phyloP scores from a whole-genome alignment of 2,329 filamentous ascomycete species.

The Annulohypoxylon truncatum region DNA sequence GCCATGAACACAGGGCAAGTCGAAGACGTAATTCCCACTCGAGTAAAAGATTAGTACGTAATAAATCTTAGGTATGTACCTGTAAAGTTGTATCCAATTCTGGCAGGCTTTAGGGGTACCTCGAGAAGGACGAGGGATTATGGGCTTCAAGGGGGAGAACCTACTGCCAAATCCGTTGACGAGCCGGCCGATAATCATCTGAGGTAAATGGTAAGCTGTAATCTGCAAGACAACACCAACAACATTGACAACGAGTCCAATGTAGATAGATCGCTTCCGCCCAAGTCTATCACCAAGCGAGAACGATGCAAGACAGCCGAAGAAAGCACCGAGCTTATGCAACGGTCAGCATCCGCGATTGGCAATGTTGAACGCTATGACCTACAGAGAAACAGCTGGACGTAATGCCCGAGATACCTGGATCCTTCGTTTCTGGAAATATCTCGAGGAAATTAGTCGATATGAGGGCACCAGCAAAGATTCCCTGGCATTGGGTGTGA shows the following conservation, averaged over 20 bases:
- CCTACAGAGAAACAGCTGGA: conserved; percentile 39
- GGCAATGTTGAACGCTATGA: conserved; percentile 20
- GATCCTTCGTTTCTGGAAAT: conserved; percentile 31
- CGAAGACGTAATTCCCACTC: conserved; percentile 39
- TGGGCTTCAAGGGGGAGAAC: conserved; percentile 49
- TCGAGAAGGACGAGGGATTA: background rate
- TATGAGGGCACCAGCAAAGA: conserved; percentile 32
- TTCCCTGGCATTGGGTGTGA: conserved; percentile 20
- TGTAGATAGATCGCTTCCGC: conserved; percentile 50
- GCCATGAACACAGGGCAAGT: conserved; percentile 55
- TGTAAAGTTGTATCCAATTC: conserved; percentile 14
- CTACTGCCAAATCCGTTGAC: conserved; percentile 63
- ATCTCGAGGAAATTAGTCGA: conserved; percentile 30
- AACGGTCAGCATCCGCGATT: conserved; percentile 34
- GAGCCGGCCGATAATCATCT: conserved; percentile 59
- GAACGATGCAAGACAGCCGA: conserved; percentile 57
- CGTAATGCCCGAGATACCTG: conserved; percentile 33
- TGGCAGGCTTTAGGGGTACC: conserved; percentile 14
- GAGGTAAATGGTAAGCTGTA: conserved; percentile 51
- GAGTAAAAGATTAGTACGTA: conserved; percentile 25
- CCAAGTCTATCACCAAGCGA: conserved; percentile 52
- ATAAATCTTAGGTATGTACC: background rate
- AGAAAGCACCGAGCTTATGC: conserved; percentile 68
- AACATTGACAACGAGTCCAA: conserved; percentile 51
- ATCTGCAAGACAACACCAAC: conserved; percentile 52